phyloP scores from a whole-genome alignment of 1,284 basidiomycete genomes.

The Pseudozyma pruni region DNA sequence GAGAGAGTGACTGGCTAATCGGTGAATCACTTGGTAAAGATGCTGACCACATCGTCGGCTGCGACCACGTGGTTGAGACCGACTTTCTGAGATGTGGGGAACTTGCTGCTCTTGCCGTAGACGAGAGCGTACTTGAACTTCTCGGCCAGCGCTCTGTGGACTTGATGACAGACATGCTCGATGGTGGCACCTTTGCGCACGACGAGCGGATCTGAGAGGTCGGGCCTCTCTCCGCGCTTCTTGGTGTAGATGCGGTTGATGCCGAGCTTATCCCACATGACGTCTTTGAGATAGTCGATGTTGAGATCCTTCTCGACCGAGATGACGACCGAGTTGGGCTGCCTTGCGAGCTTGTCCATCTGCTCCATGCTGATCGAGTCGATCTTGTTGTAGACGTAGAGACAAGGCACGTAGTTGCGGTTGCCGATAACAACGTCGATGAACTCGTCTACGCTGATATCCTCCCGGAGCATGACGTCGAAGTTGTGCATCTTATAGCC shows the following conservation, averaged over 20 bases:
- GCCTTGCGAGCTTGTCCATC: constrained; percentile 85
- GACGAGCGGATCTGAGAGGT: constrained; percentile 91
- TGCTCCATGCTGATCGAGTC: constrained; percentile 71
- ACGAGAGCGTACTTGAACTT: constrained; percentile 73
- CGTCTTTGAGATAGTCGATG: constrained; percentile 87
- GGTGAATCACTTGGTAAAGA: constrained; percentile 55
- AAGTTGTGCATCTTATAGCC: constrained; percentile 65
- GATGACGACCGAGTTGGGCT: constrained; percentile 89
- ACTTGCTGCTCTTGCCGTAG: constrained; percentile 63
- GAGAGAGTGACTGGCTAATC: not conserved
- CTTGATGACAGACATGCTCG: constrained; percentile 75
- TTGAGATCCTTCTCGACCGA: constrained; percentile 92
- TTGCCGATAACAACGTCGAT: constrained; percentile 91
- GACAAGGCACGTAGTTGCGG: constrained; percentile 91
- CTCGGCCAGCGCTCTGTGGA: constrained; percentile 85
- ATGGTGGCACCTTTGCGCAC: constrained; percentile 90
- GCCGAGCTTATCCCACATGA: constrained; percentile 76
- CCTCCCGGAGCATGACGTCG: constrained; percentile 62
- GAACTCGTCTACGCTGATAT: constrained; percentile 92
- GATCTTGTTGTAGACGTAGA: constrained; percentile 86
- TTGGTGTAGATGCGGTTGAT: constrained; percentile 82
- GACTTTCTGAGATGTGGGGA: constrained; percentile 66
- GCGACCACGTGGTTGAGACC: constrained; percentile 86
- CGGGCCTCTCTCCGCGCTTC: constrained; percentile 87
- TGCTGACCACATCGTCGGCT: constrained; percentile 89